Percentiles rank a stretch among this genome's conserved stretches.
These are phyloP conservation scores for Cladosporium sp. DNA, from an alignment of 2,329 filamentous ascomycete species.

Conservation along the genomic window DNA sequence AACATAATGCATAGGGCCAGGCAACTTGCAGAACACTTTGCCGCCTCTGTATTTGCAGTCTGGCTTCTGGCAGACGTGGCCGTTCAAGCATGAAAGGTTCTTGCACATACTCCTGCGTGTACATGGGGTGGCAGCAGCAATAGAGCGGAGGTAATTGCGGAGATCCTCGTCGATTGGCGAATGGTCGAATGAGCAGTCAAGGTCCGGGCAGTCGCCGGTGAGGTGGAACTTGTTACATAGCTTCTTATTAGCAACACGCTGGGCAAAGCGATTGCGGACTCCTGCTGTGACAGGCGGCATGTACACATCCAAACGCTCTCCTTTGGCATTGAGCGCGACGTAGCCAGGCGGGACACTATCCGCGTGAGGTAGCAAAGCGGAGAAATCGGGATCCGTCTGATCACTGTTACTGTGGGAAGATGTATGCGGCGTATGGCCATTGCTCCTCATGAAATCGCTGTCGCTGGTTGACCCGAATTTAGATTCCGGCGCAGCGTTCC, in stretches of 20 bases:
- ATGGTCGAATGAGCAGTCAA: slow-evolving; percentile 51
- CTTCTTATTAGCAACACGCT: slow-evolving; percentile 42
- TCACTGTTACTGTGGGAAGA: background rate
- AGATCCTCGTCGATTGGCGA: slow-evolving; percentile 41
- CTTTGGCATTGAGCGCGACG: slow-evolving; percentile 49
- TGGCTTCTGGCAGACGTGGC: slow-evolving; percentile 47
- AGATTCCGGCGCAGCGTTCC: slow-evolving; percentile 2
- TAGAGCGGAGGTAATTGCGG: slow-evolving; percentile 45
- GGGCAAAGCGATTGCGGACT: slow-evolving; percentile 43
- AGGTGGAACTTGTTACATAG: slow-evolving; percentile 54
- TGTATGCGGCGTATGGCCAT: background rate
- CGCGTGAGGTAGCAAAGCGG: slow-evolving; percentile 25
- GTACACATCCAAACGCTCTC: slow-evolving; percentile 49
- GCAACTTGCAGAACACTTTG: slow-evolving; percentile 29
- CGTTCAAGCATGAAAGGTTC: slow-evolving; percentile 45
- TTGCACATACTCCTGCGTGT: slow-evolving; percentile 44
- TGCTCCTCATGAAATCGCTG: slow-evolving; percentile 26
- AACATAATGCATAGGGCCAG: slow-evolving; percentile 10
- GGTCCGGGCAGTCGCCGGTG: slow-evolving; percentile 28
- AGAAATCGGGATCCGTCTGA: slow-evolving; percentile 17
- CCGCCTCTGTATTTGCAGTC: slow-evolving; percentile 32
- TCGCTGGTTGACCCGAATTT: slow-evolving; percentile 17
- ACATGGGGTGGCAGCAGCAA: slow-evolving; percentile 49
- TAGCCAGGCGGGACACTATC: slow-evolving; percentile 26
- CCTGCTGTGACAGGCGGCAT: slow-evolving; percentile 39